Conservation (phyloP, 768 basidiomycete genomes). For the Punctularia strigosozonata region DNA sequence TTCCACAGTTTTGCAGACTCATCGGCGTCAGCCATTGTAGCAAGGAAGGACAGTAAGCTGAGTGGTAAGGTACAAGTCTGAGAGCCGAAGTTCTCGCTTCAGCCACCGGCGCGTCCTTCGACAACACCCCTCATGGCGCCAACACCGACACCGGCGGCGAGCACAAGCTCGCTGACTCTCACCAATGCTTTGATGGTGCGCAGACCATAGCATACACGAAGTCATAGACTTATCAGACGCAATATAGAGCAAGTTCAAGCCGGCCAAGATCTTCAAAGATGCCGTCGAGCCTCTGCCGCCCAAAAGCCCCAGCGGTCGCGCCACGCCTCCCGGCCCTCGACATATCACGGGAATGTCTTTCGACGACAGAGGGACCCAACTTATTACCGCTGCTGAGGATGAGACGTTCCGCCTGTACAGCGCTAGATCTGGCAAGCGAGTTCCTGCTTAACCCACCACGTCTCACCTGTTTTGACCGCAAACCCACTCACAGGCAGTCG, state of each 20-base stretch:
- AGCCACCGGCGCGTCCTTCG: not conserved
- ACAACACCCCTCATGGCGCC: constrained; percentile 7
- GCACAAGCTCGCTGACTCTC: constrained; percentile 11
- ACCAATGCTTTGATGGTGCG: constrained; percentile 21
- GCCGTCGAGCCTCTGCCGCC: constrained; percentile 55
- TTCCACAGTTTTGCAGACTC: constrained; percentile 89
- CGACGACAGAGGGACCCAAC: constrained; percentile 79
- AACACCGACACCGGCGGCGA: constrained; percentile 3
- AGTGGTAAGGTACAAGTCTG: constrained; percentile 4
- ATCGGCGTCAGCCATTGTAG: constrained; percentile 57
- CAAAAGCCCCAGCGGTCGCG: constrained; percentile 28
- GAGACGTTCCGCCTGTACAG: constrained; percentile 86
- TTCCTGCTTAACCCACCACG: constrained; percentile 18
- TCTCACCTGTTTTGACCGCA: constrained; percentile 16
- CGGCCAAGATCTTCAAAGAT: constrained; percentile 78
- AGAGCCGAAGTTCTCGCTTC: constrained; percentile 7
- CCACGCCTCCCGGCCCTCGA: constrained; percentile 32
- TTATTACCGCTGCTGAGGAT: constrained; percentile 85
- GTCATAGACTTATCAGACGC: constrained; percentile 1
- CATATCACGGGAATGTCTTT: constrained; percentile 86
- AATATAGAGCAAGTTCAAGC: constrained; percentile 62
- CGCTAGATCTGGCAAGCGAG: constrained; percentile 90
- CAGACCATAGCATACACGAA: not conserved
- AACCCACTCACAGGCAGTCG: constrained; percentile 35
- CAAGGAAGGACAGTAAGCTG: constrained; percentile 13